A percentile compares a stretch with the other conserved stretches of the same genome.
Evolutionary conservation across 495 filamentous ascomycete genomes (phyloP).

Genomic region (Peziza echinospora): DNA sequence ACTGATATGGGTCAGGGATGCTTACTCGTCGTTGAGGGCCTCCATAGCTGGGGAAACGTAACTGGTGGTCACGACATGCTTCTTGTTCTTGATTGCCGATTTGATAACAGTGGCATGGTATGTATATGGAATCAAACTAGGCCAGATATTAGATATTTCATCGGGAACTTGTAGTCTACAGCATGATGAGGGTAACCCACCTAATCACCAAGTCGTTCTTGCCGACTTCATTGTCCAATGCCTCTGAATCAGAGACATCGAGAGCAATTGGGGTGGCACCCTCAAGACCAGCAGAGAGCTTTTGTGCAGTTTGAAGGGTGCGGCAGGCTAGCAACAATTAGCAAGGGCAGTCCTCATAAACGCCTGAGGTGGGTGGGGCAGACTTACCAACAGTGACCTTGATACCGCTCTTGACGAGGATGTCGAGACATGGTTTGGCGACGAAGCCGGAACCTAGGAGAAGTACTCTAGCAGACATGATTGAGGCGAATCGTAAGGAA

Average conservation of each 20-base stretch:
- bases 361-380: background rate
- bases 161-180: background rate
- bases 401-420: constrained; percentile 52
- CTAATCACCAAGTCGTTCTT: constrained; percentile 60
- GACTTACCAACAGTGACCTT: constrained; percentile 62
- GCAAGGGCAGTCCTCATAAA: background rate
- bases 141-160: background rate
- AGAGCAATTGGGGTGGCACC: constrained; percentile 54
- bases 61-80: constrained; percentile 87
- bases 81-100: constrained; percentile 80
- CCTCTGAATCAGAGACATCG: constrained; percentile 52
- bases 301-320: constrained; percentile 54
- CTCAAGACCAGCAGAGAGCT: constrained; percentile 47
- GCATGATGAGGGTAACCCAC: constrained; percentile 1
- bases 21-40: constrained; percentile 48
- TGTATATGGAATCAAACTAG: constrained; percentile 68
- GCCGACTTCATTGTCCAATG: constrained; percentile 55
- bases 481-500: no score
- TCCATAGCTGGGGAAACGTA: constrained; percentile 86
- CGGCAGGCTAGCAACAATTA: constrained; percentile 53
- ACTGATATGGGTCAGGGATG: background rate
- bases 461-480: constrained; percentile 33
- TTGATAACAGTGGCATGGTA: constrained; percentile 83
- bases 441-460: constrained; percentile 65
- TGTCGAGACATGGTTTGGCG: constrained; percentile 55